Percentiles rank a stretch among this genome's conserved stretches.
phyloP scores from a whole-genome alignment of 208 protist genomes.

The Giardia muris region DNA sequence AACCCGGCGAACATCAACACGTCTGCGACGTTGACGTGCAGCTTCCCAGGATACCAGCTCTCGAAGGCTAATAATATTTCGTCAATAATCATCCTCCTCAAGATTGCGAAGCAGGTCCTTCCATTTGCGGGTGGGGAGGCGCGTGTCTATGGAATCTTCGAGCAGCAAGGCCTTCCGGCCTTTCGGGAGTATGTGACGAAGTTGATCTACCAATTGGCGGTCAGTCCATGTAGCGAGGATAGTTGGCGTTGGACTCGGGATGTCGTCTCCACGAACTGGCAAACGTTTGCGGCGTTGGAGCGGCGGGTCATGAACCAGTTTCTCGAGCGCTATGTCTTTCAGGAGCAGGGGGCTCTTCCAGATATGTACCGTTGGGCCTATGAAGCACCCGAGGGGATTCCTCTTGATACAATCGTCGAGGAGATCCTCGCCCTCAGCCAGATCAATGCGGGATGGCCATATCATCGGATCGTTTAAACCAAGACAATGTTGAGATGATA shows the following conservation, averaged over 20 bases:
- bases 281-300: too few species aligned
- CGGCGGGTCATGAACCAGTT: too few species aligned
- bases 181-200: neutral
- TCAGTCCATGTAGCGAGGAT: neutral
- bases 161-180: neutral
- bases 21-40: neutral
- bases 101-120: neutral
- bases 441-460: too few species aligned
- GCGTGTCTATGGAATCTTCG: neutral
- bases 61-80: neutral
- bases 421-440: too few species aligned
- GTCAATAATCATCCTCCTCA: neutral
- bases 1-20: neutral
- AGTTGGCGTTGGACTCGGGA: neutral
- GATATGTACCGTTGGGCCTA: too few species aligned
- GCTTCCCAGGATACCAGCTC: constrained; percentile 6
- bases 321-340: too few species aligned
- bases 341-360: too few species aligned
- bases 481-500: too few species aligned
- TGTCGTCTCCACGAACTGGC: neutral
- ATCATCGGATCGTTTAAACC: too few species aligned
- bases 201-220: neutral
- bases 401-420: too few species aligned
- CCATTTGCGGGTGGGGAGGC: neutral
- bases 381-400: too few species aligned